phyloP scores from a whole-genome alignment of 305 asterid genomes.

The Euphrasia arctica region DNA sequence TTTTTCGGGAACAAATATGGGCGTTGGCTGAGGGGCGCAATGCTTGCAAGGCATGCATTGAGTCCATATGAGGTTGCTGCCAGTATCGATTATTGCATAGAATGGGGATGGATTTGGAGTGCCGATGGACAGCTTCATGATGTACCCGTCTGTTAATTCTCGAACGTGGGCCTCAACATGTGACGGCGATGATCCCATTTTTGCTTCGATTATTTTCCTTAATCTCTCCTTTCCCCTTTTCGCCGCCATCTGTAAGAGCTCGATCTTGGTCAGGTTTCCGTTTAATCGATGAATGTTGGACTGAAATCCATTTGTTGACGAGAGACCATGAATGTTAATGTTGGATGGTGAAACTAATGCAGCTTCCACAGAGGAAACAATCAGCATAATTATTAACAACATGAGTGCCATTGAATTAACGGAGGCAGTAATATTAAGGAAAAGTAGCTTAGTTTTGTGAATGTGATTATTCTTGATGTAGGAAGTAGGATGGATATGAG shows the following conservation, averaged over 20 bases:
- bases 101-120: conserved; percentile 38
- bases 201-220: neutral
- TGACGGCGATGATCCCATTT: no score
- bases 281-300: no score
- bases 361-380: no score
- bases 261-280: neutral
- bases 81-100: conserved; percentile 54
- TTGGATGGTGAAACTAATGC: no score
- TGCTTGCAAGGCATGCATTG: conserved; percentile 53
- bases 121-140: conserved; percentile 41
- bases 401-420: no score
- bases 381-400: no score
- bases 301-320: no score
- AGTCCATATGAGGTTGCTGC: conserved; percentile 64
- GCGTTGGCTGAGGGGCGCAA: conserved; percentile 33
- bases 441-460: no score
- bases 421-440: no score
- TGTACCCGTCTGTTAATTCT: conserved; percentile 7
- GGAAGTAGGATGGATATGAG: no score
- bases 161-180: conserved; percentile 30
- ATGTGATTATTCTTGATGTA: no score
- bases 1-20: conserved; percentile 50
- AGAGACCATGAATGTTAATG: no score
- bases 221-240: neutral
- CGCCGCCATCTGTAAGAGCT: neutral